These are phyloP conservation scores for Metarhizium guizhouense DNA, from an alignment of 2,329 filamentous ascomycete genomes.

Conservation along the genomic window DNA sequence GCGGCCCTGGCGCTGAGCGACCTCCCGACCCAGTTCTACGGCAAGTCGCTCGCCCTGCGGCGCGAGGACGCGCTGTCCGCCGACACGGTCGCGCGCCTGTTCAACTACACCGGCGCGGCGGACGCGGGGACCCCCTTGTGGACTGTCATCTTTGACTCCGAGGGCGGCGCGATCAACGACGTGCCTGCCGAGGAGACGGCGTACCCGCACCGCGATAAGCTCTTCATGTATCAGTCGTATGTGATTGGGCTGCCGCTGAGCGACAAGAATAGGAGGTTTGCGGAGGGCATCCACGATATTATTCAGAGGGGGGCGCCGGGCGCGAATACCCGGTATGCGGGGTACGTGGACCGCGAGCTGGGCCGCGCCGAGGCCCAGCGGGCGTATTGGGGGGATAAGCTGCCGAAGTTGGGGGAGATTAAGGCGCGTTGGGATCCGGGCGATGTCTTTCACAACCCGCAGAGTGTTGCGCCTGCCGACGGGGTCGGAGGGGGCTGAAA, in stretches of 20 bases:
- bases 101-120: conserved; percentile 41
- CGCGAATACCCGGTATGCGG: conserved; percentile 47
- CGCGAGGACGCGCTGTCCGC: conserved; percentile 37
- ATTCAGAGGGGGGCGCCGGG: conserved; percentile 29
- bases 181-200: conserved; percentile 46
- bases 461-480: conserved; percentile 40
- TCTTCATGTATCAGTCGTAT: conserved; percentile 57
- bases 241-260: conserved; percentile 40
- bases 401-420: conserved; percentile 35
- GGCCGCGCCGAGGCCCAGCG: conserved; percentile 31
- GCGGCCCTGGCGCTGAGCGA: conserved; percentile 38
- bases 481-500: too few relatives aligned
- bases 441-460: conserved; percentile 50
- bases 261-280: conserved; percentile 37
- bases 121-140: conserved; percentile 45
- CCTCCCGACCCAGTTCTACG: conserved; percentile 42
- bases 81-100: conserved; percentile 36
- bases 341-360: conserved; percentile 50
- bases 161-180: conserved; percentile 51
- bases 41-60: conserved; percentile 48
- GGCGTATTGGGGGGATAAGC: conserved; percentile 47
- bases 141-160: conserved; percentile 54
- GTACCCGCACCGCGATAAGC: conserved; percentile 54
- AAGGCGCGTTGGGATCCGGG: conserved; percentile 44
- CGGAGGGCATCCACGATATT: conserved; percentile 39